Evolutionary conservation across 345 rosid species (phyloP), one percentile per base, ranked within the genome.

Genomic region (Iberis pinnata): DNA sequence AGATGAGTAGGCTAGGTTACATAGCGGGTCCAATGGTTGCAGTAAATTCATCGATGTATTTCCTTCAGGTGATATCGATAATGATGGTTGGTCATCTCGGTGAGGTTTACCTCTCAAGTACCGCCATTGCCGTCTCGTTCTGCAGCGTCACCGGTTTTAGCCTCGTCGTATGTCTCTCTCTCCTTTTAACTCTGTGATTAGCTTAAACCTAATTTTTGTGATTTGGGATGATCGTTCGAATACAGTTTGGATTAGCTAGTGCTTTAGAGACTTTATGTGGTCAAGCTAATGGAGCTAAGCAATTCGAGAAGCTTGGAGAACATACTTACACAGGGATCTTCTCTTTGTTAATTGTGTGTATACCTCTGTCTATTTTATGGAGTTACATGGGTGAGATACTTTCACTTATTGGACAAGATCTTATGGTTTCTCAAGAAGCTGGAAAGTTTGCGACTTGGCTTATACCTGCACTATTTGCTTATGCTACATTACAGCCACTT

Each of bases 41-140:
- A 1, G 84, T 85, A 9, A 67, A 56, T 43, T 60, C 74, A 1
- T 83, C 89, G 0, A 80, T 61, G 68, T 79, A 73, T 59, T 56
- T 73, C 16, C 43, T 81, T 55, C 89, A 83, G 53, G 64, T 88
- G 2, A 54, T 82, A 9, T 76, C 92, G 2, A 49, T 76, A 11
- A 80, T 80, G 81, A 83, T 89, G 93, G 84, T 73, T 9, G 97
- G 97, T 58, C 97, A 86, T 50, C 83, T 86, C 37, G 87, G 92
- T 7, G 70, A 83, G 68, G 89, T 86, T 15, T 58, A 22, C 20
- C 86, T 89, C 39, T 78, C 97, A 2, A 79, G 88, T 77, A 70
- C 92, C 3, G 83, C 97, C 74, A 75, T 89, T 7, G 86, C 86
- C n/a, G 25, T 70, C 47, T 86, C 95, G 38, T 76, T 89, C 67